Percentiles rank a stretch among this genome's conserved stretches.
These are phyloP conservation scores for Fusarium floridanum DNA, from an alignment of 2,329 filamentous ascomycete species.

Conservation along the genomic window DNA sequence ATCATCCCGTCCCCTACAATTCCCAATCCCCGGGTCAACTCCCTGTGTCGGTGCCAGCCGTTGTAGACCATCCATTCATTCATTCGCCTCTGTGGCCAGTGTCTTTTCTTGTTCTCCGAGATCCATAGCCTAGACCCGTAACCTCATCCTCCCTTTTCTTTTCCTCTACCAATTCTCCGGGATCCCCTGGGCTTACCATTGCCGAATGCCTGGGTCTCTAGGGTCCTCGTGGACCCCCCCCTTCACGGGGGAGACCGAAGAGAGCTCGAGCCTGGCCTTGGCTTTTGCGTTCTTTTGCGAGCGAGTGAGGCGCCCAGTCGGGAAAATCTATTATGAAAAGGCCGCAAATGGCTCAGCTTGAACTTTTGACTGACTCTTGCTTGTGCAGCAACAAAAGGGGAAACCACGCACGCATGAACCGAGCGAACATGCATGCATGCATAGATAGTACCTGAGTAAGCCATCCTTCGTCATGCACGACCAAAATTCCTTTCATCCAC, in stretches of 20 bases:
- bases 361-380: not conserved
- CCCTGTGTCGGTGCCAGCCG: slow-evolving; percentile 6
- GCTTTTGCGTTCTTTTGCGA: slow-evolving; percentile 10
- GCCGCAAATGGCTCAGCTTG: slow-evolving; percentile 33
- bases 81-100: not conserved
- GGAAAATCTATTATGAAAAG: slow-evolving; percentile 11
- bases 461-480: slow-evolving; percentile 26
- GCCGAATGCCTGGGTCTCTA: slow-evolving; percentile 23
- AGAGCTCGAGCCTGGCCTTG: slow-evolving; percentile 4
- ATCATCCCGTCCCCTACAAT: not conserved
- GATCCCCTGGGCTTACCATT: slow-evolving; percentile 11
- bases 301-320: not conserved
- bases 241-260: slow-evolving; percentile 33
- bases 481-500: not conserved
- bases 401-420: slow-evolving; percentile 6
- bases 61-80: not conserved
- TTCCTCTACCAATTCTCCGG: slow-evolving; percentile 1
- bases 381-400: not conserved
- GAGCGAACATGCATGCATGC: slow-evolving; percentile 12
- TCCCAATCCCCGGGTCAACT: slow-evolving; percentile 32
- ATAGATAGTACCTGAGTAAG: slow-evolving; percentile 25
- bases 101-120: not conserved
- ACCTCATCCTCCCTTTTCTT: not conserved
- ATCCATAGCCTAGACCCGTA: not conserved
- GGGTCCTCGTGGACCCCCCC: slow-evolving; percentile 9